Percentiles rank a stretch among this genome's conserved stretches.
These are phyloP conservation scores for Aspergillus ostianus DNA, from an alignment of 495 filamentous ascomycete genomes.

Conservation along the genomic window DNA sequence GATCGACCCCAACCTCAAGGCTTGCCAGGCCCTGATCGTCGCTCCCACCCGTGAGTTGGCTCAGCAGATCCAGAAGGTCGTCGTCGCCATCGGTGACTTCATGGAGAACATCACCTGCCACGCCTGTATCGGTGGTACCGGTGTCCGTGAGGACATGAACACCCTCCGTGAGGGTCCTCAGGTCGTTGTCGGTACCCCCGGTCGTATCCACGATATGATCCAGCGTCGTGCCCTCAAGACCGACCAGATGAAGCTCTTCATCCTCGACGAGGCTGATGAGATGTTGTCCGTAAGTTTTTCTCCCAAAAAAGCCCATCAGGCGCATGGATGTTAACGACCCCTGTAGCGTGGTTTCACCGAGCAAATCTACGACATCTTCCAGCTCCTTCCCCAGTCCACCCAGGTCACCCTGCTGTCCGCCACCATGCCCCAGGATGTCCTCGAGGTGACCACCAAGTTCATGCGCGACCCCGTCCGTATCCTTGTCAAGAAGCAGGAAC, in stretches of 20 bases:
- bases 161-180: conserved; percentile 94
- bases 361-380: conserved; percentile 99
- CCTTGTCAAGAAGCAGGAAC: conserved; percentile 98
- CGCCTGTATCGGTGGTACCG: conserved; percentile 98
- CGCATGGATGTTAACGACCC: conserved; percentile 1
- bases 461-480: conserved; percentile 99
- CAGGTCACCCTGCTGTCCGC: conserved; percentile 97
- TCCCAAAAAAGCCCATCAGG: background rate
- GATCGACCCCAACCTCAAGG: conserved; percentile 89
- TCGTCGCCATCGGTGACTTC: conserved; percentile 97
- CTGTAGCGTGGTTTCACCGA: conserved; percentile 90
- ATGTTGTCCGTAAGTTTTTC: conserved; percentile 78
- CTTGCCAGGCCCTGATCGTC: conserved; percentile 93
- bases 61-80: conserved; percentile 98
- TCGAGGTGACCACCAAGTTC: conserved; percentile 99
- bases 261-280: conserved; percentile 98
- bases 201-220: conserved; percentile 99
- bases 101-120: conserved; percentile 96
- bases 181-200: conserved; percentile 94
- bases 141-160: conserved; percentile 96
- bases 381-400: conserved; percentile 92
- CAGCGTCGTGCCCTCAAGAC: conserved; percentile 92
- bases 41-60: conserved; percentile 97
- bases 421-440: conserved; percentile 97
- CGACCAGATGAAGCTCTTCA: conserved; percentile 97